Base-by-base conservation (phyloP, 768 basidiomycete genomes). In the Lyophyllum semitale region DNA sequence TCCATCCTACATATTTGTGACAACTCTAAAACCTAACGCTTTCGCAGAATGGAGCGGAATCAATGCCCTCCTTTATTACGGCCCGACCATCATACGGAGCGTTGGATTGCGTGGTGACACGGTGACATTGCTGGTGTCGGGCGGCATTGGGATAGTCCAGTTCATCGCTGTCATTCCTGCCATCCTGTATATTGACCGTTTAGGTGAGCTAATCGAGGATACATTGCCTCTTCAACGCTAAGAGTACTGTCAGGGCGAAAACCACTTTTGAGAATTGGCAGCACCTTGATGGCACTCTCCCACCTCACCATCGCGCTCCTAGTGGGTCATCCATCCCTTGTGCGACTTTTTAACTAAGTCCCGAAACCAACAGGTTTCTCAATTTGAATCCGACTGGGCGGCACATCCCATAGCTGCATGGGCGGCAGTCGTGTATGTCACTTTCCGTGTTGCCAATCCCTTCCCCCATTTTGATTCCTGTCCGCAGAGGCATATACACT, bases 21-120 rank as follows among this genome's bases (percentile, higher is more conserved):
- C n/a, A n/a, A n/a, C n/a, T n/a, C n/a, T n/a, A n/a, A n/a, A n/a
- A n/a, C n/a, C n/a, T n/a, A n/a, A n/a, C n/a, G n/a, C 12, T 46
- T n/a, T 15, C 52, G 13, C 62, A 93, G 90, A 93, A 72, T 93
- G 91, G 91, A 87, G 84, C 54, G 91, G 91, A 1, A 93, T 93
- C 58, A 93, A 93, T 63, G 90, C 91, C 9, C 66, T 93, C 29
- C 73, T 93, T 8, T 93, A 93, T 62, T 93, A 91, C 60, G 91
- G 90, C 0, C 91, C 91, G 1, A 84, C 83, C 0, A 75, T 93
- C 2, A 80, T 92, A 43, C 77, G 68, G 29, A 83, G 74, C 47
- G 77, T 93, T 41, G 90, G 89, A 4, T 57, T 92, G 25, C 71
- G 73, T 20, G 85, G 86, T 17, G 82, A 85, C 54, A 78, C 75